Percentiles rank a stretch among this genome's conserved stretches.
Evolutionary conservation across 2,329 filamentous ascomycete genomes (phyloP).

Genomic region (Colletotrichum acutatum): DNA sequence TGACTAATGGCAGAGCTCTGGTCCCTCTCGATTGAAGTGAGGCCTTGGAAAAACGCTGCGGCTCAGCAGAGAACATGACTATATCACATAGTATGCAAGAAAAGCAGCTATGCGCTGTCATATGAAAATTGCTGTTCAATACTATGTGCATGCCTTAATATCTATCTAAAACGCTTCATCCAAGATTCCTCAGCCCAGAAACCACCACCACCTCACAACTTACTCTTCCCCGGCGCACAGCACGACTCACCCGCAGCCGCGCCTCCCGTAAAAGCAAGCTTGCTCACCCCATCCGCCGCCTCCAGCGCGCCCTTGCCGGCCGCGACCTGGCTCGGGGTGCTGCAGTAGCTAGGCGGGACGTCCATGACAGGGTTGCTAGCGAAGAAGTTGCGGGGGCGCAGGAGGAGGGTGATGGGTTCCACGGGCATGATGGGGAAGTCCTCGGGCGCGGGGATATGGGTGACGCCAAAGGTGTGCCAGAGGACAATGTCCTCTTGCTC

Average conservation of each 20-base stretch:
- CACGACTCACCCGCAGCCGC: background rate
- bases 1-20: no score
- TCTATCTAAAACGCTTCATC: no score
- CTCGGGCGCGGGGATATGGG: conserved; percentile 88
- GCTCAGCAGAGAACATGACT: no score
- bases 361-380: conserved; percentile 81
- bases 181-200: no score
- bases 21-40: no score
- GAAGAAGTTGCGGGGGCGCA: conserved; percentile 88
- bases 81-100: no score
- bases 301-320: conserved; percentile 56
- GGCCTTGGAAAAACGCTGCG: no score
- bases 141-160: no score
- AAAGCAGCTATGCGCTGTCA: no score
- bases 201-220: conserved; percentile 9
- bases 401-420: conserved; percentile 83
- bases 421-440: conserved; percentile 94
- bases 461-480: conserved; percentile 94
- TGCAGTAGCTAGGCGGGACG: conserved; percentile 80
- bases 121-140: no score
- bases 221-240: conserved; percentile 27
- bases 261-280: conserved; percentile 42
- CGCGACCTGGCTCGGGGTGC: conserved; percentile 76
- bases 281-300: conserved; percentile 60
- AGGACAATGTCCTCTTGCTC: conserved; percentile 88